Conservation (phyloP, 2,329 filamentous ascomycete genomes). For the Neodidymelliopsis sp. region DNA sequence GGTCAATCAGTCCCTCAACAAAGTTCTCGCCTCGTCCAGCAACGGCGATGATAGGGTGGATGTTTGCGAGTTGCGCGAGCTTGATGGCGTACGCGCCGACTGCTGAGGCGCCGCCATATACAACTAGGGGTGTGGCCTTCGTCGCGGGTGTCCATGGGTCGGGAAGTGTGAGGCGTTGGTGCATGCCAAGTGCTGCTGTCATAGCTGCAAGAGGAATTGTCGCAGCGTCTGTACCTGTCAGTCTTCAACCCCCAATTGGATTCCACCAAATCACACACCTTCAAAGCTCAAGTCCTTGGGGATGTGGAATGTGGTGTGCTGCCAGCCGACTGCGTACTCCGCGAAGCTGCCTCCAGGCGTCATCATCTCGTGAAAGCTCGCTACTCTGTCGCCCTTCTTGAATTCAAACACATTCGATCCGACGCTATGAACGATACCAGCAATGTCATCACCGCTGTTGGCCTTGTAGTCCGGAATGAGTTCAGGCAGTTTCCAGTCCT, state of each 20-base stretch:
- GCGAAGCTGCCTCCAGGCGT: constrained; percentile 63
- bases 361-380: constrained; percentile 64
- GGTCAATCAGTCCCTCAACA: constrained; percentile 50
- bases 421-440: constrained; percentile 62
- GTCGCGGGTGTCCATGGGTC: constrained; percentile 49
- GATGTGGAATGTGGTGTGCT: constrained; percentile 65
- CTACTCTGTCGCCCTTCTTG: constrained; percentile 64
- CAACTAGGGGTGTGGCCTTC: constrained; percentile 41
- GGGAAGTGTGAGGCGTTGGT: constrained; percentile 51
- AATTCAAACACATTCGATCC: constrained; percentile 65
- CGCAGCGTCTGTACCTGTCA: constrained; percentile 46
- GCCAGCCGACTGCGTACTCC: constrained; percentile 66
- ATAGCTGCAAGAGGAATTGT: constrained; percentile 57
- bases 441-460: constrained; percentile 65
- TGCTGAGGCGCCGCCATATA: constrained; percentile 53
- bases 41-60: constrained; percentile 54
- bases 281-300: constrained; percentile 60
- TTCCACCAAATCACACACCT: constrained; percentile 41
- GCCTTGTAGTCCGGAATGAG: constrained; percentile 24
- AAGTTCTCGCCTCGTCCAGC: constrained; percentile 50
- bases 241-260: background rate
- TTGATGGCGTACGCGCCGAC: constrained; percentile 54
- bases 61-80: constrained; percentile 48
- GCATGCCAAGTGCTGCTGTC: constrained; percentile 57
- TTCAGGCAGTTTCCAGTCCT: constrained; percentile 55